phyloP scores from a whole-genome alignment of 139 green algal species.

The Micractinium conductrix region DNA sequence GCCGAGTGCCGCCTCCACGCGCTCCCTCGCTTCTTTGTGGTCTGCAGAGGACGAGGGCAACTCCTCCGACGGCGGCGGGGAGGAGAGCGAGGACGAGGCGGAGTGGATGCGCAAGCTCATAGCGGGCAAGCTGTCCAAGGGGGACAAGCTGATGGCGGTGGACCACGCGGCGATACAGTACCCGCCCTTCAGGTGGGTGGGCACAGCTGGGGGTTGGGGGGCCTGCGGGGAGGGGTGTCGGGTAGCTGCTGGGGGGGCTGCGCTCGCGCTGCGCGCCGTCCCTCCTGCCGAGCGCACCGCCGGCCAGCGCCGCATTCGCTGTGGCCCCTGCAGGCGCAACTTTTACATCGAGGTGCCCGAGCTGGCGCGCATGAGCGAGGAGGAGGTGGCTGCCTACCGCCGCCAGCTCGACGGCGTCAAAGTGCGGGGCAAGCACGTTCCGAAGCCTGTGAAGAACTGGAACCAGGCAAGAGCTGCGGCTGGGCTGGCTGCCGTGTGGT shows the following conservation, averaged over 20 bases:
- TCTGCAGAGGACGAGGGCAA: conserved; percentile 7
- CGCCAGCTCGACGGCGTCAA: conserved; percentile 83
- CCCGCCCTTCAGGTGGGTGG: conserved; percentile 70
- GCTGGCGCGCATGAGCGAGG: conserved; percentile 71
- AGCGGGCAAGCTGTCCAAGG: conserved; percentile 86
- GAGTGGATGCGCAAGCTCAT: conserved; percentile 77
- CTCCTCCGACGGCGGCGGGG: conserved; percentile 65
- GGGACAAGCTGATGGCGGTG: conserved; percentile 84
- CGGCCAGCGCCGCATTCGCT: conserved; percentile 74
- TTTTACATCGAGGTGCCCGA: conserved; percentile 91
- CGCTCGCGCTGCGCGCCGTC: neutral
- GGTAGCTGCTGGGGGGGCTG: too few species aligned
- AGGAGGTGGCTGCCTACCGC: conserved; percentile 76
- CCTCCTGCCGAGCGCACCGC: neutral
- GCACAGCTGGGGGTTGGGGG: neutral
- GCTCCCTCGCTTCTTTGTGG: neutral
- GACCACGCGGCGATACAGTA: conserved; percentile 86
- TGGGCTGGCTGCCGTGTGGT: neutral
- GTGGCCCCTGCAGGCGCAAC: conserved; percentile 81
- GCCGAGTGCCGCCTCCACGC: neutral
- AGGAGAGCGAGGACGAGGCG: conserved; percentile 34
- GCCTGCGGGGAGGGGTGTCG: neutral
- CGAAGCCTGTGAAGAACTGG: conserved; percentile 87
- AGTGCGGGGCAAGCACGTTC: conserved; percentile 89
- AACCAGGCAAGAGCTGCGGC: too few species aligned